Base-by-base conservation (phyloP, 225 moss, liverwort and hornwort genomes). In the Pseudisothecium myosuroides region DNA sequence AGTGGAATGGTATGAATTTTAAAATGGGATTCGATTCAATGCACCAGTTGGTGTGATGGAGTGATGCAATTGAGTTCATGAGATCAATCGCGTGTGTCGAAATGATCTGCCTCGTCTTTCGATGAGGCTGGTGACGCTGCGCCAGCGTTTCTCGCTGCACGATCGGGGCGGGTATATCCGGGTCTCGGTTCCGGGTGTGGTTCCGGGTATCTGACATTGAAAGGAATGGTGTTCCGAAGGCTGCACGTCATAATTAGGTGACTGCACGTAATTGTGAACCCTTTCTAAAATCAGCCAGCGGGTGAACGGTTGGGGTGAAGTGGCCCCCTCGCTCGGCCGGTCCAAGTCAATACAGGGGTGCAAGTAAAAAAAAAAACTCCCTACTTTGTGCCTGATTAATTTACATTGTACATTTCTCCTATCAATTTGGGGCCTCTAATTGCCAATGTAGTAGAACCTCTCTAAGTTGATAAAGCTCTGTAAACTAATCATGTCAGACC, bases 111-210 rank as follows among this genome's bases (percentile, higher is more conserved):
- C 47, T 61, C 72, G 64, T 49, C 56, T 47, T 87, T 34, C 52
- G 85, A 89, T 76, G 89, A 89, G 87, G 54, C 60, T 45, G 80
- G 76, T 87, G 89, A 87, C 89, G 85, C 75, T n/a, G 85, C 47
- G 66, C 84, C 69, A 64, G 91, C 84, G 17, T 32, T 74, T 67
- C 90, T 58, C 47, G 23, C 34, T 43, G 63, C 80, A 73, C 77
- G 82, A 43, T 64, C 5, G 2, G 8, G 11, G 11, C 26, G 19
- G 47, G 67, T 41, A 14, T 67, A 12, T 6, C 45, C 29, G 68
- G 78, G 61, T 77, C 68, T 86, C 75, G 22, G 16, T 37, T 2
- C 43, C 32, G 66, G 80, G 63, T 69, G 43, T 47, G 3, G 2
- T 24, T 37, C 78, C 37, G 27, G 79, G 27, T 17, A 37, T 77